Conservation (phyloP, 2,329 filamentous ascomycete species). For the Alternaria alternata region DNA sequence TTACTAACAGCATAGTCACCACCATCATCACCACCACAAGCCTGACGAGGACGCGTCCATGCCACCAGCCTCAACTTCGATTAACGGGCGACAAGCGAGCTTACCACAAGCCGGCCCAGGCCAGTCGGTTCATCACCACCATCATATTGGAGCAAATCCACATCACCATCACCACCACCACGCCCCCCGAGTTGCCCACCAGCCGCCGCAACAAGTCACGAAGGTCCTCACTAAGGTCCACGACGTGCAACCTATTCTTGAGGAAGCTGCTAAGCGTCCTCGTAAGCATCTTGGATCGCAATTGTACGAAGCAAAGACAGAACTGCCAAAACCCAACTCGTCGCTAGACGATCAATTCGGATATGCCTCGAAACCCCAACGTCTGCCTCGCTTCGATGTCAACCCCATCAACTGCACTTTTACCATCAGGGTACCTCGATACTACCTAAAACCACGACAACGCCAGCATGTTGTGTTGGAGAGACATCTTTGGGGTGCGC, state of each 20-base stretch:
- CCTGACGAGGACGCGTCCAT: slow-evolving; percentile 58
- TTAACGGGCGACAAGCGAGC: slow-evolving; percentile 38
- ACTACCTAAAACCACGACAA: slow-evolving; percentile 73
- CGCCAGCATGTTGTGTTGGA: slow-evolving; percentile 85
- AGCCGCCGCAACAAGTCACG: slow-evolving; percentile 47
- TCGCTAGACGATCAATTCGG: slow-evolving; percentile 62
- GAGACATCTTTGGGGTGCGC: slow-evolving; percentile 88
- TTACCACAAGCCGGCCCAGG: slow-evolving; percentile 41
- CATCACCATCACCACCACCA: slow-evolving; percentile 48
- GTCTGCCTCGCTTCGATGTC: slow-evolving; percentile 77
- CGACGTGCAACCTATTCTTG: slow-evolving; percentile 64
- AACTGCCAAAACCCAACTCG: slow-evolving; percentile 53
- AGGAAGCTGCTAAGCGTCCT: slow-evolving; percentile 73
- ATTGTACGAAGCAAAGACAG: slow-evolving; percentile 76
- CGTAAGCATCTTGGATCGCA: slow-evolving; percentile 85
- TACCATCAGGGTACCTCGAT: slow-evolving; percentile 84
- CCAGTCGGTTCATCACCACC: slow-evolving; percentile 47
- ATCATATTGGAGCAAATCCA: slow-evolving; percentile 50
- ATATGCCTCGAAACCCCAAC: slow-evolving; percentile 69
- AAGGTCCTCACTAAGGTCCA: slow-evolving; percentile 72
- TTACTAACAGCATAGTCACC: slow-evolving; percentile 54
- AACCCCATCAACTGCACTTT: slow-evolving; percentile 86
- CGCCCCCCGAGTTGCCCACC: slow-evolving; percentile 36
- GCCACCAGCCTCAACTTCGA: slow-evolving; percentile 24
- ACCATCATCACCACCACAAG: slow-evolving; percentile 66